Evolutionary conservation across 257 asterid species (phyloP).

Genomic region (Ocimum tenuiflorum): DNA sequence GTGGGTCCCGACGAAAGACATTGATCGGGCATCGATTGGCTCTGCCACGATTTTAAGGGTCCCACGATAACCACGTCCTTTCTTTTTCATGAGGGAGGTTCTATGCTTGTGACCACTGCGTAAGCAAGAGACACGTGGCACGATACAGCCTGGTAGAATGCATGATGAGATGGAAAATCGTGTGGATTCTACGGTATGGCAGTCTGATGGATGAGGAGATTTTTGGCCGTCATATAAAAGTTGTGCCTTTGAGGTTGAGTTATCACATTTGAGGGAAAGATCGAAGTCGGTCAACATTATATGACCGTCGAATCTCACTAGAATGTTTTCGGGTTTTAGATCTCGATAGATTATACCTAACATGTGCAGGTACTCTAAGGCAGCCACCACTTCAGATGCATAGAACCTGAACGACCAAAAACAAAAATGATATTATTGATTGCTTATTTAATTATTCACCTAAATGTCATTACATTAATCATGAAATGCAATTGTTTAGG

Average conservation of each 20-base stretch:
- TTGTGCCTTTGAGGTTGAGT: conserved; percentile 36
- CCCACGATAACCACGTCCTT: conserved; percentile 2
- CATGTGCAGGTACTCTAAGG: conserved; percentile 84
- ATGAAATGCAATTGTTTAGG: neutral
- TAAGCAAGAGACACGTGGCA: conserved; percentile 33
- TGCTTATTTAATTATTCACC: conserved; percentile 1
- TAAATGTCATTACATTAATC: neutral
- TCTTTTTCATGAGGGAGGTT: neutral
- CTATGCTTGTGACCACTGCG: neutral
- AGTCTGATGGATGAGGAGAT: neutral
- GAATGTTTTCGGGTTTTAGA: conserved; percentile 70
- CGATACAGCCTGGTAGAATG: conserved; percentile 39
- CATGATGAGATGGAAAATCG: conserved; percentile 34
- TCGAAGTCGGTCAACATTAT: conserved; percentile 78
- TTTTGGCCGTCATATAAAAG: conserved; percentile 27
- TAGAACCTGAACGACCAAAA: conserved; percentile 42
- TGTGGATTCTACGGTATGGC: neutral
- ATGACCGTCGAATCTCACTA: conserved; percentile 63
- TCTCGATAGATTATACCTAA: conserved; percentile 60
- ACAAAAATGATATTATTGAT: neutral
- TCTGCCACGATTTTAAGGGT: conserved; percentile 44
- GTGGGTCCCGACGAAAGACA: conserved; percentile 74
- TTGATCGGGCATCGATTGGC: conserved; percentile 59
- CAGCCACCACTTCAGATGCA: conserved; percentile 73
- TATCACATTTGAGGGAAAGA: conserved; percentile 50